These are phyloP conservation scores for Nigrospora osmanthi DNA, from an alignment of 2,329 filamentous ascomycete species.

Conservation along the genomic window DNA sequence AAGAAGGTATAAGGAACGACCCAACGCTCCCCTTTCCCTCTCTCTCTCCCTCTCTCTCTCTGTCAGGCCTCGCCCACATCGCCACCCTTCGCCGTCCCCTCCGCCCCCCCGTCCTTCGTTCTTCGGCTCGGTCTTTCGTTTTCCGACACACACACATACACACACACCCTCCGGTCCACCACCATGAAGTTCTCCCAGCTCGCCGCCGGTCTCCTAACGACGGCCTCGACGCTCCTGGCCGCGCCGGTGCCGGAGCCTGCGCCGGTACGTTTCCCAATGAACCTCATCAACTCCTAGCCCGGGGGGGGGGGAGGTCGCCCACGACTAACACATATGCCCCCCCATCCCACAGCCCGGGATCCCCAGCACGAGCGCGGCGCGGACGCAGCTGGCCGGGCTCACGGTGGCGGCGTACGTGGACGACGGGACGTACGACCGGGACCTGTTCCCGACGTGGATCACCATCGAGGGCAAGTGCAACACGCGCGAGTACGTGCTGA, in stretches of 20 bases:
- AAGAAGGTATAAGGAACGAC: too few relatives aligned
- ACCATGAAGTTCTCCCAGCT: slow-evolving; percentile 15
- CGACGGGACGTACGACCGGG: slow-evolving; percentile 52
- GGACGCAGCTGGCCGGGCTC: slow-evolving; percentile 48
- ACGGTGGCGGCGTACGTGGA: slow-evolving; percentile 48
- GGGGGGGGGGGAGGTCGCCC: too few relatives aligned
- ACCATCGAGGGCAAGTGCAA: slow-evolving; percentile 61
- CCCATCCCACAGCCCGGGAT: slow-evolving; percentile 54
- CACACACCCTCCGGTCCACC: too few relatives aligned
- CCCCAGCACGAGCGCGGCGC: slow-evolving; percentile 49
- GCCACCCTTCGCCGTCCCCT: neutral
- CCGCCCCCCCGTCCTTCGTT: too few relatives aligned
- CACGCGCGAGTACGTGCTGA: slow-evolving; percentile 63
- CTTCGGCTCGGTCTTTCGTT: neutral
- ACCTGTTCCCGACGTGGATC: slow-evolving; percentile 66
- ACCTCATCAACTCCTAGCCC: too few relatives aligned
- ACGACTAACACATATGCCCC: neutral
- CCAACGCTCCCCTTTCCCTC: neutral
- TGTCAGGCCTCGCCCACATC: neutral
- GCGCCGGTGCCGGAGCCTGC: slow-evolving; percentile 7
- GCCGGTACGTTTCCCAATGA: neutral
- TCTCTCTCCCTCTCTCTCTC: neutral
- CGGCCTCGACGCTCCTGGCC: slow-evolving; percentile 13
- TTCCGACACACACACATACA: too few relatives aligned
- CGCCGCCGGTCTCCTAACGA: slow-evolving; percentile 15